A percentile compares a stretch with the other conserved stretches of the same genome.
Evolutionary conservation across 495 filamentous ascomycete species (phyloP).

Genomic region (Bacidia rubella): DNA sequence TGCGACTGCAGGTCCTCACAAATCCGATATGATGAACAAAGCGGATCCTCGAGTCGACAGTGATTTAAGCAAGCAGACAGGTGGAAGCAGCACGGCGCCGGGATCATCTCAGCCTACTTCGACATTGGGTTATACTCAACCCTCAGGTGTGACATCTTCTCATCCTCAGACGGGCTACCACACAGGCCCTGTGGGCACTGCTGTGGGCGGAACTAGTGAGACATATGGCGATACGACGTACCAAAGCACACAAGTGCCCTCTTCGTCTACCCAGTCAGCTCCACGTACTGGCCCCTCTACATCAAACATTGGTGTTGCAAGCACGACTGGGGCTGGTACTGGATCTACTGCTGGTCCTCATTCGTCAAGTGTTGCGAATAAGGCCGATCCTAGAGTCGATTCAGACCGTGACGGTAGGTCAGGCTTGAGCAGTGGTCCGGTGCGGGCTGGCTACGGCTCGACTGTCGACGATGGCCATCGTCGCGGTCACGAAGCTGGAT

Average conservation of each 20-base stretch:
- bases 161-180: background rate
- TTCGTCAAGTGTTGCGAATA: slow-evolving; percentile 30
- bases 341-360: slow-evolving; percentile 24
- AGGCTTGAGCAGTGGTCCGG: background rate
- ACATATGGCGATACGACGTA: background rate
- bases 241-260: background rate
- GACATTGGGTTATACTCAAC: background rate
- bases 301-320: background rate
- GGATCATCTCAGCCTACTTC: background rate
- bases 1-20: slow-evolving; percentile 14
- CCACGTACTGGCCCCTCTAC: background rate
- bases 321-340: slow-evolving; percentile 20
- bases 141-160: background rate
- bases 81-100: background rate
- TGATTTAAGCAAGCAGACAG: background rate
- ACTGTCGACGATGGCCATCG: slow-evolving; percentile 2
- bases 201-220: background rate
- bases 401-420: slow-evolving; percentile 22
- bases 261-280: background rate
- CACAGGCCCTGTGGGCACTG: background rate
- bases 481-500: slow-evolving; percentile 9
- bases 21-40: slow-evolving; percentile 15
- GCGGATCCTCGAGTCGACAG: background rate
- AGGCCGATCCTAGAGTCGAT: slow-evolving; percentile 38
- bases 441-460: background rate